Evolutionary conservation across 2,329 filamentous ascomycete genomes (phyloP).

Genomic region (Chalaropsis ovoidea): DNA sequence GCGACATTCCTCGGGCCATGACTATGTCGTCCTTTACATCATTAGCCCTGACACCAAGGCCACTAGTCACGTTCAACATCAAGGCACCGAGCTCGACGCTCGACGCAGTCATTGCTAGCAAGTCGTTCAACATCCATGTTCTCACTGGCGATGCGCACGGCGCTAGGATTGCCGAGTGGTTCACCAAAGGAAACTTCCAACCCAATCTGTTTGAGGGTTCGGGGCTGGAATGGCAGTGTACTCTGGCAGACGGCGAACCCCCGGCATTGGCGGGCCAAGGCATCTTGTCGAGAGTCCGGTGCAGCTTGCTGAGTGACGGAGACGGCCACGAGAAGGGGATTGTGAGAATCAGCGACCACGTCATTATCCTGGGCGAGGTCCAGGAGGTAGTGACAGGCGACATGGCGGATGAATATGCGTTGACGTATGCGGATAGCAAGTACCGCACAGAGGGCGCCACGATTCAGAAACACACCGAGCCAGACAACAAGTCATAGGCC

Average conservation of each 20-base stretch:
- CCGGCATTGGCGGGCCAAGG: constrained; percentile 43
- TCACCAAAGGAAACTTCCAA: constrained; percentile 41
- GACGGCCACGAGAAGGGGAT: constrained; percentile 33
- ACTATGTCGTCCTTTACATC: constrained; percentile 53
- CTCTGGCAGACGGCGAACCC: constrained; percentile 27
- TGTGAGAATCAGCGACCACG: constrained; percentile 42
- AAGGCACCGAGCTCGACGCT: constrained; percentile 47
- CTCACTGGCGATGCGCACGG: constrained; percentile 41
- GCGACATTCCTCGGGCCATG: constrained; percentile 39
- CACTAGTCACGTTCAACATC: constrained; percentile 47
- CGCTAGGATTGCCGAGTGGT: constrained; percentile 43
- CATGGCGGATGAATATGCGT: constrained; percentile 35
- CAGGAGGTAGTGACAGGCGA: constrained; percentile 36
- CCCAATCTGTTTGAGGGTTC: constrained; percentile 33
- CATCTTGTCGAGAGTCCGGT: constrained; percentile 42
- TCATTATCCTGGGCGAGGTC: constrained; percentile 45
- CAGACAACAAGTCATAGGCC: constrained; percentile 20
- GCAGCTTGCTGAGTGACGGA: constrained; percentile 36
- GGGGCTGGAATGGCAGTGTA: constrained; percentile 24
- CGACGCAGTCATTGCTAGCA: constrained; percentile 39
- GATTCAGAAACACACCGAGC: constrained; percentile 29
- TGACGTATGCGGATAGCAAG: constrained; percentile 42
- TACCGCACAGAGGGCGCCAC: constrained; percentile 39
- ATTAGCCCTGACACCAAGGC: constrained; percentile 39
- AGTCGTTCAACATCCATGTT: constrained; percentile 47